Conservation (phyloP, 805 yeast genomes). For the Helenozyma rhizophorensis region DNA sequence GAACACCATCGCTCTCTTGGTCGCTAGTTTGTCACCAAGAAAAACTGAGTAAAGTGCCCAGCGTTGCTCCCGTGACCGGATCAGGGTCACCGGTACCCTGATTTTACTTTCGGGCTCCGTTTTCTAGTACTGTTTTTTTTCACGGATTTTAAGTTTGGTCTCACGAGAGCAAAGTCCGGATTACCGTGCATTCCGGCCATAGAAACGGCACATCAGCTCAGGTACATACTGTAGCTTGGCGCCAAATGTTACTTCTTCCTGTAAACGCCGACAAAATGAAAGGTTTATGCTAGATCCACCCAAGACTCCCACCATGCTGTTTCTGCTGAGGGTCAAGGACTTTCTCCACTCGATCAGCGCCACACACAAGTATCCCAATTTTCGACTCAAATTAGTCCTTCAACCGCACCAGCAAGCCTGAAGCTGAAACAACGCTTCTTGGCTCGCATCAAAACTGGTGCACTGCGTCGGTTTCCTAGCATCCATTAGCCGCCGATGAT, state of each 20-base stretch:
- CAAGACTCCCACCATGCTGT: no score
- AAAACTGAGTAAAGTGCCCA: conserved; percentile 30
- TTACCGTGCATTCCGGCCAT: conserved; percentile 41
- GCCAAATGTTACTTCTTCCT: no score
- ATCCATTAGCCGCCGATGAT: conserved; percentile 50
- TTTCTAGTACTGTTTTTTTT: conserved; percentile 20
- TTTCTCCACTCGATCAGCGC: conserved; percentile 61
- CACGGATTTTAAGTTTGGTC: conserved; percentile 25
- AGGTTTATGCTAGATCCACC: no score
- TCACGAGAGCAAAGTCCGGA: conserved; percentile 42
- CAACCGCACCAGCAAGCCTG: conserved; percentile 40
- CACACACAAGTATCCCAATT: conserved; percentile 67
- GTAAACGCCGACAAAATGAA: no score
- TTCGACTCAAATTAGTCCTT: conserved; percentile 46
- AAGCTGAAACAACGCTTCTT: conserved; percentile 27
- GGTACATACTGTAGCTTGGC: conserved; percentile 24
- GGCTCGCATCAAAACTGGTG: conserved; percentile 25
- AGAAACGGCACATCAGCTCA: conserved; percentile 47
- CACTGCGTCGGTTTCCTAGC: conserved; percentile 18
- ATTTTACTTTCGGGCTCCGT: conserved; percentile 8
- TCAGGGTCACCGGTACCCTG: conserved; percentile 11
- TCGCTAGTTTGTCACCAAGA: conserved; percentile 27
- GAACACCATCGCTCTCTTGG: no score
- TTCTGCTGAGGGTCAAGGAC: conserved; percentile 47
- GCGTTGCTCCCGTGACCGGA: conserved; percentile 18